phyloP scores from a whole-genome alignment of 768 basidiomycete species.

The Vishniacozyma victoriae region DNA sequence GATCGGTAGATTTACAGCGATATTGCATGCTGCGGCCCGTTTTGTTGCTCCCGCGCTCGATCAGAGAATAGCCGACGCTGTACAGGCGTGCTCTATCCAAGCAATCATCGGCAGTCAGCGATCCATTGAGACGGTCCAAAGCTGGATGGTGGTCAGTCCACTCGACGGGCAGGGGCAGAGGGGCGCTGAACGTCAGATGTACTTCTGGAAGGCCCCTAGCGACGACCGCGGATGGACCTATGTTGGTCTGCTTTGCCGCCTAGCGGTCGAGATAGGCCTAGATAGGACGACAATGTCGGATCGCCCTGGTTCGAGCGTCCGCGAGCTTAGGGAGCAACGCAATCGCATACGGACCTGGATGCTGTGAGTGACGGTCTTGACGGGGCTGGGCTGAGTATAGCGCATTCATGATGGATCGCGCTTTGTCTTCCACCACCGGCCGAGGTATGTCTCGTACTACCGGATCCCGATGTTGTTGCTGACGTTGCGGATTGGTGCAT shows the following conservation, averaged over 20 bases:
- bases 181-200: conserved; percentile 1
- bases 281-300: conserved; percentile 8
- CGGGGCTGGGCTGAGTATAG: background rate
- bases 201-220: conserved; percentile 14
- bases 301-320: background rate
- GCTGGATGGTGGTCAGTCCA: conserved; percentile 20
- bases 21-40: conserved; percentile 6
- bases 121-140: conserved; percentile 7
- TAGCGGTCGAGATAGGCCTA: conserved; percentile 13
- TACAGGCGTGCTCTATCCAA: conserved; percentile 8
- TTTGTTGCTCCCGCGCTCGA: conserved; percentile 11
- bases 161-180: no score
- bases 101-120: conserved; percentile 5
- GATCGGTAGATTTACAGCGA: conserved; percentile 13
- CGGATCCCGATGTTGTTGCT: no score
- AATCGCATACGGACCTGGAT: conserved; percentile 14
- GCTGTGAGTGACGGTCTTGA: conserved; percentile 1
- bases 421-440: conserved; percentile 12
- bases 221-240: conserved; percentile 17
- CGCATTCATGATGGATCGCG: conserved; percentile 16
- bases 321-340: conserved; percentile 8
- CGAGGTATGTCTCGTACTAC: conserved; percentile 5
- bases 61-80: background rate
- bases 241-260: conserved; percentile 13
- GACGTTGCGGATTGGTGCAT: conserved; percentile 13